A percentile compares a stretch with the other conserved stretches of the same genome.
These are phyloP conservation scores for Lanzia echinophila DNA, from an alignment of 2,329 filamentous ascomycete species.

Conservation along the genomic window DNA sequence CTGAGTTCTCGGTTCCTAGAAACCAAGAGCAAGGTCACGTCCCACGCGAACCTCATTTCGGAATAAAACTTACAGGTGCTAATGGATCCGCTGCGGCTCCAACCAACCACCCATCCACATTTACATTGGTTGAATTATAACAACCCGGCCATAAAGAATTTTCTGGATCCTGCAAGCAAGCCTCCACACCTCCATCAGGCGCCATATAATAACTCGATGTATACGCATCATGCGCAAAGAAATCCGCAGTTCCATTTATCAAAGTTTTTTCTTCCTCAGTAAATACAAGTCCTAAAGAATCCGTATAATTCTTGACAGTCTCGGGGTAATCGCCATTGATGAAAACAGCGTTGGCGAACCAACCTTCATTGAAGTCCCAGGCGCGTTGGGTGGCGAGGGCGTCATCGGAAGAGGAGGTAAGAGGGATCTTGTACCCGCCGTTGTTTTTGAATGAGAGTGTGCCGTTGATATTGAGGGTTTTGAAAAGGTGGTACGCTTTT, in stretches of 20 bases:
- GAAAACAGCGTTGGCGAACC: conserved; percentile 47
- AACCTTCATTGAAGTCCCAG: conserved; percentile 36
- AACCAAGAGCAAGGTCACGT: no score
- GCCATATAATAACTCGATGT: conserved; percentile 45
- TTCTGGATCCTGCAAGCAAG: conserved; percentile 30
- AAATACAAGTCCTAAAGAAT: conserved; percentile 38
- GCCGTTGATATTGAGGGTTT: conserved; percentile 44
- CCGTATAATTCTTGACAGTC: conserved; percentile 31
- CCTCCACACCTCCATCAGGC: conserved; percentile 34
- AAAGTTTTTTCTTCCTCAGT: conserved; percentile 42
- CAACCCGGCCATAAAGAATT: conserved; percentile 21
- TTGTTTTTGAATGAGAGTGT: conserved; percentile 38
- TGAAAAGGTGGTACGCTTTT: conserved; percentile 44
- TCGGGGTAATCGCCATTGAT: conserved; percentile 45
- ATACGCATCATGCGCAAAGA: conserved; percentile 52
- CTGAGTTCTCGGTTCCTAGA: no score
- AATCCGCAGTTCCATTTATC: conserved; percentile 46
- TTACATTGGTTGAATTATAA: conserved; percentile 16
- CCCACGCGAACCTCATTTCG: no score
- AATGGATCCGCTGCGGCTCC: conserved; percentile 22
- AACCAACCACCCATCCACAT: conserved; percentile 11
- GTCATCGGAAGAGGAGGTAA: conserved; percentile 32
- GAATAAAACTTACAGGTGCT: no score
- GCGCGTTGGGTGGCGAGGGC: conserved; percentile 24
- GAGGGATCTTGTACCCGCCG: conserved; percentile 43